Conservation (phyloP, 345 rosid genomes). For the Eucalyptus lansdowneana region DNA sequence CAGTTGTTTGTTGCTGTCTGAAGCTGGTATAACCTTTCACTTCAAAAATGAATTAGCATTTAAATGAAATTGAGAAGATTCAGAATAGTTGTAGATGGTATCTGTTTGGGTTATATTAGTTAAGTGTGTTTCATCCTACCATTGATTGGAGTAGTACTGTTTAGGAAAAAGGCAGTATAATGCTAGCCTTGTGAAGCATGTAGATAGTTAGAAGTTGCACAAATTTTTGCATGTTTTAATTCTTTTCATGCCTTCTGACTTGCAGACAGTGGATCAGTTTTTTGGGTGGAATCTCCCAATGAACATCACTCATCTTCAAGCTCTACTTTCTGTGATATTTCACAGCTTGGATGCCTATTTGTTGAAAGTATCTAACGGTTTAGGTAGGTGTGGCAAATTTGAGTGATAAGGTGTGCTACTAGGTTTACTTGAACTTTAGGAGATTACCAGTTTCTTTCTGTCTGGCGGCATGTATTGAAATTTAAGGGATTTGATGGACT, state of each 20-base stretch:
- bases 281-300: conserved; percentile 81
- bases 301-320: conserved; percentile 91
- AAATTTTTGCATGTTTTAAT: background rate
- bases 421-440: background rate
- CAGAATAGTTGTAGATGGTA: background rate
- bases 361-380: conserved; percentile 47
- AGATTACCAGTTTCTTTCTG: background rate
- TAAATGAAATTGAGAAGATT: background rate
- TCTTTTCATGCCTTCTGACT: background rate
- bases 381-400: conserved; percentile 38
- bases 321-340: conserved; percentile 76
- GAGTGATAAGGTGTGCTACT: background rate
- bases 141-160: background rate
- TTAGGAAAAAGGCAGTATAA: background rate
- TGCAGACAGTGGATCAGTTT: conserved; percentile 93
- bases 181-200: background rate
- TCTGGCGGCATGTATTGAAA: background rate
- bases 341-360: conserved; percentile 82
- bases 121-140: background rate
- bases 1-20: background rate
- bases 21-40: background rate
- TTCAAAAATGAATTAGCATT: background rate
- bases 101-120: background rate
- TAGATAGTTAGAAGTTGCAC: background rate
- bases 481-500: background rate